Evolutionary conservation across 1,284 basidiomycete species (phyloP).

Genomic region (Cerioporus squamosus): DNA sequence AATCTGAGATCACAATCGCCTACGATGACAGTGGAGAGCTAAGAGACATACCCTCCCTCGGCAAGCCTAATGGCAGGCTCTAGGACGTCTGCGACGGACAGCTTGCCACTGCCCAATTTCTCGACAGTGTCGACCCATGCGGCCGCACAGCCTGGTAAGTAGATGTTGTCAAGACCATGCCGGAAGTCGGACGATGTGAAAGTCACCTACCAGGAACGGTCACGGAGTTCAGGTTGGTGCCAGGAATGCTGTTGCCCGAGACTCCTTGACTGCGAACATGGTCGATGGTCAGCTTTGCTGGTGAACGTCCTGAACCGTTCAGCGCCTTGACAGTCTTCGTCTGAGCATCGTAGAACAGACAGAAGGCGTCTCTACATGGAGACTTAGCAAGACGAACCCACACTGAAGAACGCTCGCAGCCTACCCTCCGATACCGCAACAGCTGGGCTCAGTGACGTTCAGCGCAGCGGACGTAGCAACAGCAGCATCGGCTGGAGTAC

Average conservation of each 20-base stretch:
- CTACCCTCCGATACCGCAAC: constrained; percentile 83
- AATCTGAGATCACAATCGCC: neutral
- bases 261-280: constrained; percentile 75
- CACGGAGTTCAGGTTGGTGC: constrained; percentile 82
- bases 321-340: constrained; percentile 81
- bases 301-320: constrained; percentile 88
- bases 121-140: constrained; percentile 93
- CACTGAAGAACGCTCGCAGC: too few relatives aligned
- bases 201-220: constrained; percentile 83
- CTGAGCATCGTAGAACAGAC: constrained; percentile 87
- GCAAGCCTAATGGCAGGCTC: constrained; percentile 86
- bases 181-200: neutral
- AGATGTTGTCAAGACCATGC: too few relatives aligned
- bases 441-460: constrained; percentile 86
- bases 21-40: neutral
- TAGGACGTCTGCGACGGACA: constrained; percentile 83
- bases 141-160: constrained; percentile 76
- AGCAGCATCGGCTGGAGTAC: constrained; percentile 63
- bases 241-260: constrained; percentile 67
- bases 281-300: constrained; percentile 79
- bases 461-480: constrained; percentile 87
- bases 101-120: constrained; percentile 81
- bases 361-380: constrained; percentile 80
- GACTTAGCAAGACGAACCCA: neutral
- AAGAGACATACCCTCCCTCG: constrained; percentile 76